Evolutionary conservation across 257 asterid species (phyloP).

Genomic region (Osmanthus fragrans): DNA sequence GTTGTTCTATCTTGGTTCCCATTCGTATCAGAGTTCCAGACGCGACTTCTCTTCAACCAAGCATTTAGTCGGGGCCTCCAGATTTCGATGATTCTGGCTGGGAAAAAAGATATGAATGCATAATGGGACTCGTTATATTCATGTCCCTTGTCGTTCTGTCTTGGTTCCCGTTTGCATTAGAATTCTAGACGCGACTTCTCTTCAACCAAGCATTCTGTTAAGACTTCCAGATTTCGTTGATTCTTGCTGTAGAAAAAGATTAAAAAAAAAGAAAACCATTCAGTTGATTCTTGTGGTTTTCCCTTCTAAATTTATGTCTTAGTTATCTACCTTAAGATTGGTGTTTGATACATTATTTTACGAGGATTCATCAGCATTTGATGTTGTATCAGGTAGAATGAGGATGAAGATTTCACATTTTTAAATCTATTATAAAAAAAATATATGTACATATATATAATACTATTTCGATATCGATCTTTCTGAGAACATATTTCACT

Average conservation of each 20-base stretch:
- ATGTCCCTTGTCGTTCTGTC: constrained; percentile 71
- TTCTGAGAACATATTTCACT: too few species aligned
- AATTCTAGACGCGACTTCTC: constrained; percentile 84
- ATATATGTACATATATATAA: too few species aligned
- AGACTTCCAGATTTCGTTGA: constrained; percentile 92
- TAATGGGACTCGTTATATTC: constrained; percentile 88
- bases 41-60: constrained; percentile 88
- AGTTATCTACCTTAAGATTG: neutral
- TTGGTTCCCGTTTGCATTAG: constrained; percentile 92
- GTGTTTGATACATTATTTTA: neutral
- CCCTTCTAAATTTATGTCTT: neutral
- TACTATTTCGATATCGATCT: too few species aligned
- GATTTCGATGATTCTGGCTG: constrained; percentile 89
- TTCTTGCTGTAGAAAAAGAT: constrained; percentile 81
- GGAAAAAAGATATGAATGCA: constrained; percentile 76
- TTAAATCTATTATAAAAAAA: neutral
- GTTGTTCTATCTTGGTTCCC: constrained; percentile 95
- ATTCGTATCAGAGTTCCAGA: constrained; percentile 86
- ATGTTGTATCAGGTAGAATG: neutral
- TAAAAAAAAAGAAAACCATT: constrained; percentile 28
- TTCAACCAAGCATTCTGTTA: constrained; percentile 94
- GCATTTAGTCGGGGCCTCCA: constrained; percentile 98
- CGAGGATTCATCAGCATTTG: neutral
- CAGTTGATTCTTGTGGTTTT: constrained; percentile 17
- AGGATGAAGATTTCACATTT: neutral